Evolutionary conservation across 1,284 basidiomycete genomes (phyloP).

Genomic region (Ceratobasidium sp.): DNA sequence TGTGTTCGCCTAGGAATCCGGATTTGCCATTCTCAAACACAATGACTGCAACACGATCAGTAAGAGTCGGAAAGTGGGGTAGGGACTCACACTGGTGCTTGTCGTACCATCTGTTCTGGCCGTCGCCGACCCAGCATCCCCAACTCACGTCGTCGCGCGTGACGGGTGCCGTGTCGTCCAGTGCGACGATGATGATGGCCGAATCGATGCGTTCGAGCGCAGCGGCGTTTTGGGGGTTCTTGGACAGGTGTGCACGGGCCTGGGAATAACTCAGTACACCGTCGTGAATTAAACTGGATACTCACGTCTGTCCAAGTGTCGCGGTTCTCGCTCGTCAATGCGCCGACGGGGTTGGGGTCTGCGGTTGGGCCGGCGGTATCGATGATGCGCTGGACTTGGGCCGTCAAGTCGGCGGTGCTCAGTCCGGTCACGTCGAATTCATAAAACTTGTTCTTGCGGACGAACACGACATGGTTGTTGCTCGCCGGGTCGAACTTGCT

Average conservation of each 20-base stretch:
- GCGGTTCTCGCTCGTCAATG: constrained; percentile 86
- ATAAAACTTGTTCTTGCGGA: constrained; percentile 92
- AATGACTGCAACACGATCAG: constrained; percentile 59
- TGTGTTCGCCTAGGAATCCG: constrained; percentile 88
- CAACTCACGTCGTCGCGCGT: constrained; percentile 85
- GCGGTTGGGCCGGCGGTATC: constrained; percentile 63
- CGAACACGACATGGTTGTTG: constrained; percentile 89
- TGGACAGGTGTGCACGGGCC: constrained; percentile 71
- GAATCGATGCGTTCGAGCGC: constrained; percentile 85
- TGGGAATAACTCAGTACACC: constrained; percentile 43
- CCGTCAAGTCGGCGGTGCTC: constrained; percentile 79
- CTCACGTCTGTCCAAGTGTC: constrained; percentile 87
- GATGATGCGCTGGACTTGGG: constrained; percentile 82
- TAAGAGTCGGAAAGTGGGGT: background rate
- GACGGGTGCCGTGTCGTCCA: constrained; percentile 82
- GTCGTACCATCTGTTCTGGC: constrained; percentile 94
- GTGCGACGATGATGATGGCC: constrained; percentile 83
- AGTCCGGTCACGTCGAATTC: constrained; percentile 75
- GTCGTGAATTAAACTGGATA: constrained; percentile 1
- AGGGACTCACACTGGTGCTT: constrained; percentile 84
- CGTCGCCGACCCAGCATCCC: constrained; percentile 91
- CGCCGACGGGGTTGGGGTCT: constrained; percentile 69
- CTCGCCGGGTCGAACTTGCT: constrained; percentile 76
- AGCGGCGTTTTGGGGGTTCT: constrained; percentile 68
- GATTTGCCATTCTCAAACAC: constrained; percentile 93